A percentile compares a stretch with the other conserved stretches of the same genome.
These are phyloP conservation scores for Pestalotiopsis sp. DNA, from an alignment of 2,329 filamentous ascomycete species.

Conservation along the genomic window DNA sequence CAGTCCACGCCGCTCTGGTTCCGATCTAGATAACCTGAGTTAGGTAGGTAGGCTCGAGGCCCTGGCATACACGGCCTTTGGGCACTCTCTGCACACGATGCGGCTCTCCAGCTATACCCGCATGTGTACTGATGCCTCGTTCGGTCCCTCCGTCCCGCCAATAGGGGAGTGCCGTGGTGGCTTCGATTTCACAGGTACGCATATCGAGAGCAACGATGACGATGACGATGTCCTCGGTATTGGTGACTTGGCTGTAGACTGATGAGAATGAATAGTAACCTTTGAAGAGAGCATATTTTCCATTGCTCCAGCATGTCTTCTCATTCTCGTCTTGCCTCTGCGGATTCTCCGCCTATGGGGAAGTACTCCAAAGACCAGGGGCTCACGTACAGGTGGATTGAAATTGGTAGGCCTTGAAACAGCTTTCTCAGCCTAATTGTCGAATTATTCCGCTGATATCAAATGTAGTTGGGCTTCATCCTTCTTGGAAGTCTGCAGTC, in stretches of 20 bases:
- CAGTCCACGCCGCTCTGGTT: background rate
- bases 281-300: constrained; percentile 15
- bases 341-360: constrained; percentile 6
- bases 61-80: background rate
- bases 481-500: constrained; percentile 4
- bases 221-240: no score
- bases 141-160: background rate
- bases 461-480: constrained; percentile 1
- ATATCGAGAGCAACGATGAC: background rate
- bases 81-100: background rate
- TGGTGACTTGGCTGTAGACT: background rate
- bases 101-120: background rate
- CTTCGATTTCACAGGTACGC: constrained; percentile 12
- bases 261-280: constrained; percentile 6
- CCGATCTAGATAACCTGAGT: background rate
- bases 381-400: background rate
- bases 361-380: background rate
- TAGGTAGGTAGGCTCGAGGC: background rate
- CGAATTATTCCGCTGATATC: background rate
- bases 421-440: background rate
- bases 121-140: background rate
- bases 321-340: constrained; percentile 4
- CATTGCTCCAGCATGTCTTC: constrained; percentile 11
- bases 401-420: constrained; percentile 1
- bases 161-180: constrained; percentile 1